phyloP scores from a whole-genome alignment of 2,329 filamentous ascomycete genomes.

The Aspergillus sclerotialis region DNA sequence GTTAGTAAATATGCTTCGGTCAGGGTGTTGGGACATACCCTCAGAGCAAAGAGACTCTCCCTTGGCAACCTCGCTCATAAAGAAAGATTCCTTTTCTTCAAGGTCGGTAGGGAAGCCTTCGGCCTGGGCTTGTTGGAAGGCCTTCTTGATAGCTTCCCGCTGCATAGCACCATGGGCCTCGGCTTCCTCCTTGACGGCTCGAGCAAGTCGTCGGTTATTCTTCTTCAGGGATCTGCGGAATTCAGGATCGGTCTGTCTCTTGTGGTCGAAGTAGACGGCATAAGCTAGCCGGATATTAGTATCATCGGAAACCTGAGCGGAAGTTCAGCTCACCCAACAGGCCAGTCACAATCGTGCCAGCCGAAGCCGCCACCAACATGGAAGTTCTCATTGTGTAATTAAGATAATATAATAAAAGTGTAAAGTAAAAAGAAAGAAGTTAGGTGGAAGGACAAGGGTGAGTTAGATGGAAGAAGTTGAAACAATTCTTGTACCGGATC shows the following conservation, averaged over 20 bases:
- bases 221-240: conserved; percentile 54
- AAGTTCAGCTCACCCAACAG: conserved; percentile 41
- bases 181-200: conserved; percentile 41
- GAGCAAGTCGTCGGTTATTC: conserved; percentile 41
- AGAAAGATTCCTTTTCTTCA: conserved; percentile 92
- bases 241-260: conserved; percentile 55
- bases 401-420: background rate
- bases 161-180: conserved; percentile 40
- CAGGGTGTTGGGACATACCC: conserved; percentile 50
- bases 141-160: conserved; percentile 62
- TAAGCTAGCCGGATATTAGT: conserved; percentile 42
- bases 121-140: conserved; percentile 74
- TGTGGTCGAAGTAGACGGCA: conserved; percentile 61
- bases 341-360: conserved; percentile 53
- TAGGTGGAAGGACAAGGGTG: conserved; percentile 4
- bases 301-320: background rate
- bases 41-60: conserved; percentile 79
- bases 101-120: conserved; percentile 87
- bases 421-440: background rate
- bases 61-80: conserved; percentile 88
- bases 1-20: conserved; percentile 7
- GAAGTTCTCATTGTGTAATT: conserved; percentile 45
- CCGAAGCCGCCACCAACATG: conserved; percentile 51
- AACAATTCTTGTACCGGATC: background rate
- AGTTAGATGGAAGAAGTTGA: no score